Evolutionary conservation across 306 rosid genomes (phyloP).

Genomic region (Lagenaria siceraria): DNA sequence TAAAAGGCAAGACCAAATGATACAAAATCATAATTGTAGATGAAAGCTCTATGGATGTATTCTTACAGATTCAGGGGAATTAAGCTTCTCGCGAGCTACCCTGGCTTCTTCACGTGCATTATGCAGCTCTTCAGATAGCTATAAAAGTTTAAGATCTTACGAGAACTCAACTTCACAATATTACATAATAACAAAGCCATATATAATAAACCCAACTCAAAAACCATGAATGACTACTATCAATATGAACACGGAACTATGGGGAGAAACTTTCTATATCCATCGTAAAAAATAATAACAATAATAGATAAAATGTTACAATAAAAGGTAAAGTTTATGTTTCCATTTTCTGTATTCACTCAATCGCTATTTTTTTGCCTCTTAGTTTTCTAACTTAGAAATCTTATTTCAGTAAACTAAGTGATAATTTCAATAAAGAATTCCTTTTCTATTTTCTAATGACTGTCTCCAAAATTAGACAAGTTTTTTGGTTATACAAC

Average conservation of each 20-base stretch:
- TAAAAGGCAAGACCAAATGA: not conserved
- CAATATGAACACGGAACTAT: not conserved
- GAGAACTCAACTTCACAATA: not conserved
- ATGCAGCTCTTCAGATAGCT: conserved; percentile 64
- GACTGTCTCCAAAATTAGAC: not conserved
- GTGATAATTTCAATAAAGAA: not conserved
- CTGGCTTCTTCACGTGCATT: conserved; percentile 53
- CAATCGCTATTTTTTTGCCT: too few relatives aligned
- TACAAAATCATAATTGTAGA: not conserved
- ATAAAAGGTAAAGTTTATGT: not conserved
- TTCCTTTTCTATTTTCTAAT: not conserved
- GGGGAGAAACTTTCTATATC: not conserved
- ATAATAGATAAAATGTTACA: not conserved
- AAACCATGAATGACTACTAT: not conserved
- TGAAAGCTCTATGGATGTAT: not conserved
- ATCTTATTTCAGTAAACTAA: too few relatives aligned
- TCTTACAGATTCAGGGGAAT: conserved; percentile 27
- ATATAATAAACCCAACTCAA: not conserved
- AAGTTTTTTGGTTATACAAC: not conserved
- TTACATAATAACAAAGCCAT: not conserved
- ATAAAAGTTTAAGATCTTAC: conserved; percentile 6
- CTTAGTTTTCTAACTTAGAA: too few relatives aligned
- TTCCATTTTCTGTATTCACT: not conserved
- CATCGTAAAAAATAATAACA: not conserved
- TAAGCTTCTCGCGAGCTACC: conserved; percentile 42